phyloP scores from a whole-genome alignment of 306 rosid genomes.

The Pueraria montana region DNA sequence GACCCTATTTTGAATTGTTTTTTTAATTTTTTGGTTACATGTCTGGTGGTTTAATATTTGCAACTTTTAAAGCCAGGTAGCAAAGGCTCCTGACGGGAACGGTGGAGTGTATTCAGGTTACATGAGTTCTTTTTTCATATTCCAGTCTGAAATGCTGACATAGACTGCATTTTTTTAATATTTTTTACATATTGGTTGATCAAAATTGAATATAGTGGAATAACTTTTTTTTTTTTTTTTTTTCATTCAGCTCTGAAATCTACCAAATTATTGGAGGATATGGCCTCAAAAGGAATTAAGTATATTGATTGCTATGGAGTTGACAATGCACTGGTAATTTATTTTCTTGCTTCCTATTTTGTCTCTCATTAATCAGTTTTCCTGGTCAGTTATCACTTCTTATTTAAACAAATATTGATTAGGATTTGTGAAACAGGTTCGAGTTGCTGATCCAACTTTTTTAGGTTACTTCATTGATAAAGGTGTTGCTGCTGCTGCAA shows the following conservation, averaged over 20 bases:
- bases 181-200: slow-evolving; percentile 7
- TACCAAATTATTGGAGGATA: slow-evolving; percentile 87
- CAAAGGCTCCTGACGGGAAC: slow-evolving; percentile 98
- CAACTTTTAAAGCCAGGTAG: slow-evolving; percentile 78
- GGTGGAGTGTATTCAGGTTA: slow-evolving; percentile 97
- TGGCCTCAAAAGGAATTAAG: slow-evolving; percentile 90
- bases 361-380: slow-evolving; percentile 28
- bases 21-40: too few relatives aligned
- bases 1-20: slow-evolving; percentile 33
- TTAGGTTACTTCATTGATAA: slow-evolving; percentile 95
- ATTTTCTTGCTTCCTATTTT: slow-evolving; percentile 36
- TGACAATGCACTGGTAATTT: slow-evolving; percentile 89
- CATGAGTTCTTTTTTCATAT: slow-evolving; percentile 9
- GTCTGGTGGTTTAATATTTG: slow-evolving; percentile 46
- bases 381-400: slow-evolving; percentile 34
- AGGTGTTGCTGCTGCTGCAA: slow-evolving; percentile 95
- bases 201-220: slow-evolving; percentile 13
- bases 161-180: slow-evolving; percentile 35
- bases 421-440: slow-evolving; percentile 77
- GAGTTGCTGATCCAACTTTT: slow-evolving; percentile 96
- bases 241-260: slow-evolving; percentile 78
- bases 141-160: slow-evolving; percentile 34
- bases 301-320: slow-evolving; percentile 98
- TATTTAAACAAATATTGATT: slow-evolving; percentile 48
- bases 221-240: not conserved